Conservation (phyloP, 192 early-diverging fungal species). For the Entomortierella lignicola region DNA sequence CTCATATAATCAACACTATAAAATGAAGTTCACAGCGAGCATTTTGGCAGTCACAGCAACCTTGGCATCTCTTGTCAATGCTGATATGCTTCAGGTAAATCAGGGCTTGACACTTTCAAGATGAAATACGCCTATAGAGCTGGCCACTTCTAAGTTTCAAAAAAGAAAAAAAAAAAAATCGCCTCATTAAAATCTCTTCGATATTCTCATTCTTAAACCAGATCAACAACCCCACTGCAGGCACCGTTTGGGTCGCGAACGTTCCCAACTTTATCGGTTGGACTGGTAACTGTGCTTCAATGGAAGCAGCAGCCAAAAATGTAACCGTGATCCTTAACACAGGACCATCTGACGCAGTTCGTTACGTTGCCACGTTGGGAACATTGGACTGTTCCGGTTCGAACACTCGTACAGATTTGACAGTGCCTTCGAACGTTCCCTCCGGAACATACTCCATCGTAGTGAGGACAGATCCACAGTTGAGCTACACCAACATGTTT, state of each 20-base stretch:
- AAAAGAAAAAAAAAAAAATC: no score
- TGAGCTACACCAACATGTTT: slow-evolving; percentile 55
- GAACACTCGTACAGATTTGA: slow-evolving; percentile 46
- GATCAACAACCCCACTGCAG: slow-evolving; percentile 51
- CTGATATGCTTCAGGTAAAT: slow-evolving; percentile 53
- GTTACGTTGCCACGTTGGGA: slow-evolving; percentile 48
- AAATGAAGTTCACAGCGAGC: slow-evolving; percentile 45
- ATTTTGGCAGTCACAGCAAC: slow-evolving; percentile 25
- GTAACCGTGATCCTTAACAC: slow-evolving; percentile 51
- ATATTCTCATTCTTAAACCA: neutral
- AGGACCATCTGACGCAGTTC: slow-evolving; percentile 45
- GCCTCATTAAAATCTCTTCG: no score
- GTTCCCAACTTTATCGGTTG: slow-evolving; percentile 55
- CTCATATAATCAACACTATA: slow-evolving; percentile 2
- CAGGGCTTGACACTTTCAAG: no score
- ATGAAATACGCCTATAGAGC: no score
- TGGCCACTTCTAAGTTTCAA: no score
- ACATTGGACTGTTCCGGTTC: slow-evolving; percentile 43
- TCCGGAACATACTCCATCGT: slow-evolving; percentile 50
- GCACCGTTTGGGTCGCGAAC: slow-evolving; percentile 47
- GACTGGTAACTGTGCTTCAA: slow-evolving; percentile 51
- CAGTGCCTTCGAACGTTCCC: slow-evolving; percentile 27
- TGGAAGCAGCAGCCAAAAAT: slow-evolving; percentile 42
- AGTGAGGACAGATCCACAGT: slow-evolving; percentile 37
- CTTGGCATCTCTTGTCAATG: slow-evolving; percentile 33